Conservation (phyloP, 169 alveolate genomes). For the Plasmodium cynomolgi region DNA sequence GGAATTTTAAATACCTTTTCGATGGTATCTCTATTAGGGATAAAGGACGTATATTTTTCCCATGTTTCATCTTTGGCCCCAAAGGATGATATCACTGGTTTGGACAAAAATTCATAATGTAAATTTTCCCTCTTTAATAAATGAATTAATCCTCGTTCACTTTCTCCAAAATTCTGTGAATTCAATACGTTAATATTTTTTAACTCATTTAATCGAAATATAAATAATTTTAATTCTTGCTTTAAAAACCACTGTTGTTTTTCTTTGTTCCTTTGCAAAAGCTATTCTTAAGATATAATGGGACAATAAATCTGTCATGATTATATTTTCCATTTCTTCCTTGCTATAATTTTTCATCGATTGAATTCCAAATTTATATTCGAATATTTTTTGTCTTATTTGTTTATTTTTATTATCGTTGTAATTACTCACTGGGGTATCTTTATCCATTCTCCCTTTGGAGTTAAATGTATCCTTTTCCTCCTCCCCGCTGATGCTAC, state of each 20-base stretch:
- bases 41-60: slow-evolving; percentile 77
- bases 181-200: slow-evolving; percentile 77
- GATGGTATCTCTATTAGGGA: slow-evolving; percentile 35
- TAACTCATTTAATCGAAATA: slow-evolving; percentile 78
- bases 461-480: background rate
- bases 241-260: slow-evolving; percentile 89
- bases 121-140: slow-evolving; percentile 81
- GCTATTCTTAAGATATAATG: slow-evolving; percentile 85
- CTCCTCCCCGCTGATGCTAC: slow-evolving; percentile 48
- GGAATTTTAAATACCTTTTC: slow-evolving; percentile 79
- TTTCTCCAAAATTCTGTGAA: slow-evolving; percentile 77
- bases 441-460: slow-evolving; percentile 11
- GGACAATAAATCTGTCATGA: slow-evolving; percentile 84
- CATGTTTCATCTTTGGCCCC: slow-evolving; percentile 64
- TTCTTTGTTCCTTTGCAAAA: slow-evolving; percentile 85
- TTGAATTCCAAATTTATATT: slow-evolving; percentile 80
- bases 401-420: slow-evolving; percentile 30
- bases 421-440: background rate
- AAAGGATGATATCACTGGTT: slow-evolving; percentile 58
- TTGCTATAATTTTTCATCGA: slow-evolving; percentile 78
- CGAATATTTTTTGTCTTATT: slow-evolving; percentile 77
- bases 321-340: slow-evolving; percentile 78
- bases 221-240: slow-evolving; percentile 84
- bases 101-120: slow-evolving; percentile 75
- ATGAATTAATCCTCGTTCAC: slow-evolving; percentile 80